These are phyloP conservation scores for Chrysosphaeria jannelii DNA, from an alignment of 2,329 filamentous ascomycete genomes.

Conservation along the genomic window DNA sequence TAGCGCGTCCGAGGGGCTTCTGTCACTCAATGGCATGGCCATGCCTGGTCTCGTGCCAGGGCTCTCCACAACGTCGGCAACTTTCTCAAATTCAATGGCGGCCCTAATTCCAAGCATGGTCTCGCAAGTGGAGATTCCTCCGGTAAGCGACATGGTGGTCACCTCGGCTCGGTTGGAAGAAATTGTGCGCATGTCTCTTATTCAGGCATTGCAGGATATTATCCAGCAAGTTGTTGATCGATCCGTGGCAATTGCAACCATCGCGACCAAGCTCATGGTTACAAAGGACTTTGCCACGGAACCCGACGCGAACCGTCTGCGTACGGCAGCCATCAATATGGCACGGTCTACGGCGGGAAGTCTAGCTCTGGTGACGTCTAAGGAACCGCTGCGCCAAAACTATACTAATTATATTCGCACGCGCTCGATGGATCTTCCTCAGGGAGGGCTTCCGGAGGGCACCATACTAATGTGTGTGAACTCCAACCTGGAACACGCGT, in stretches of 20 bases:
- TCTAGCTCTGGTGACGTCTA: conserved; percentile 87
- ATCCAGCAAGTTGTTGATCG: conserved; percentile 92
- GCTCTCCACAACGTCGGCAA: background rate
- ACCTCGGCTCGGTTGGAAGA: conserved; percentile 34
- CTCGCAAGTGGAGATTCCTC: conserved; percentile 50
- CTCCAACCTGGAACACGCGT: conserved; percentile 81
- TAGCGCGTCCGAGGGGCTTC: no score
- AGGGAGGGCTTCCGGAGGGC: conserved; percentile 56
- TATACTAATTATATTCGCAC: conserved; percentile 87
- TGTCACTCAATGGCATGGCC: no score
- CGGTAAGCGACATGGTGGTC: conserved; percentile 51
- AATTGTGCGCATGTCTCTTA: conserved; percentile 65
- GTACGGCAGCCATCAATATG: conserved; percentile 70
- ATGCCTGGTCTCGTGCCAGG: conserved; percentile 21
- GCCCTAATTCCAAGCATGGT: conserved; percentile 63
- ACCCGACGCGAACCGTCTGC: conserved; percentile 60
- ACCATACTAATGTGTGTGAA: conserved; percentile 97
- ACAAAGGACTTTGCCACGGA: conserved; percentile 92
- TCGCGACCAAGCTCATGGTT: conserved; percentile 84
- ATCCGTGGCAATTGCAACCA: conserved; percentile 91
- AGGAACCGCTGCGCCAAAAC: conserved; percentile 83
- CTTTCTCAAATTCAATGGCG: conserved; percentile 45
- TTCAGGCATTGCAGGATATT: conserved; percentile 77
- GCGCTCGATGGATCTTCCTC: conserved; percentile 35
- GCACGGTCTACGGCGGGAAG: conserved; percentile 85